A percentile compares a stretch with the other conserved stretches of the same genome.
Evolutionary conservation across 208 protist species (phyloP).

Genomic region (Leishmania turanica): DNA sequence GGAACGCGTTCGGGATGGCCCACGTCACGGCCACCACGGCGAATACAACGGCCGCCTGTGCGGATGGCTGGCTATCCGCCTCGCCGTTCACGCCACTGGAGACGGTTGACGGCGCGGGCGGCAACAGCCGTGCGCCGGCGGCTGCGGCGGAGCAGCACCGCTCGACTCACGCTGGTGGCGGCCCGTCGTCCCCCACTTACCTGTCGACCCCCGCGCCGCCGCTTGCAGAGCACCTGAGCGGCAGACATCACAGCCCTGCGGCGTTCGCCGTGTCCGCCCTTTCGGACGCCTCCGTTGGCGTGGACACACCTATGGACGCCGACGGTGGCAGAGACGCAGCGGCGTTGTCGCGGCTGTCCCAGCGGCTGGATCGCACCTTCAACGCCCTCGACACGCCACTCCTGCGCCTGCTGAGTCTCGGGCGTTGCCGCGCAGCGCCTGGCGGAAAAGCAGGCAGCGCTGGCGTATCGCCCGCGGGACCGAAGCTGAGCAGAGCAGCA

Average conservation of each 20-base stretch:
- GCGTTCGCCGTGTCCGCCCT: background rate
- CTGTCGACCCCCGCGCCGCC: too few species aligned
- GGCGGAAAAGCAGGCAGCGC: background rate
- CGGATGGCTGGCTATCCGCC: background rate
- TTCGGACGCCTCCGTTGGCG: background rate
- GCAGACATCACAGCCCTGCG: too few species aligned
- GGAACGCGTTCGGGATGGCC: constrained; percentile 35
- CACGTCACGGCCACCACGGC: constrained; percentile 6
- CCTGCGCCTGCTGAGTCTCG: constrained; percentile 26
- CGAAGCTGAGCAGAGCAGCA: background rate
- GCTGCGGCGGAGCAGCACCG: too few species aligned
- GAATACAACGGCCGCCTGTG: background rate
- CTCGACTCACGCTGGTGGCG: too few species aligned
- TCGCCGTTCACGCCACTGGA: background rate
- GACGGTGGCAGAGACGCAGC: background rate
- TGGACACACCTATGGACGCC: background rate
- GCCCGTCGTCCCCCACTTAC: too few species aligned
- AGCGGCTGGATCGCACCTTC: constrained; percentile 21
- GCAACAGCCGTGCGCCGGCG: background rate
- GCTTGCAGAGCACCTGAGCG: too few species aligned
- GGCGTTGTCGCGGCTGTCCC: background rate
- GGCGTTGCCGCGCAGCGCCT: background rate
- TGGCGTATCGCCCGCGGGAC: background rate
- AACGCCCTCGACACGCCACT: constrained; percentile 36
- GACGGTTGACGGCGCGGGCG: background rate